Base-by-base conservation (phyloP, 805 yeast genomes). In the Cyberlindnera saturnus region DNA sequence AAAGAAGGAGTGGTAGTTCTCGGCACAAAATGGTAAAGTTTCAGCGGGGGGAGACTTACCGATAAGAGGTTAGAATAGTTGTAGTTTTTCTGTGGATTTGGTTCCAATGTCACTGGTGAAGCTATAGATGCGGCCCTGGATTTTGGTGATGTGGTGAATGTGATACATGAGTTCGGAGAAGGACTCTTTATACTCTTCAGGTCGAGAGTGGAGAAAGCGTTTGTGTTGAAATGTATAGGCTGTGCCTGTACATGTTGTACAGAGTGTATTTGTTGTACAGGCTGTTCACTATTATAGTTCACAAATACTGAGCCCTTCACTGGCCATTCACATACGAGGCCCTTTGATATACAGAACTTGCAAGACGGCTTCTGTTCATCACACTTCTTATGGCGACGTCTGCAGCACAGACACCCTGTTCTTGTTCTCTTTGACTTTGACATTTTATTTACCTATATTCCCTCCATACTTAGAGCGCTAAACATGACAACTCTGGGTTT, bases 371-470 rank as follows among this genome's bases (percentile, higher is more conserved):
- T 50, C 14, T 34, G 26, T 33, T 47, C 51, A 32, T 47, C 53
- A 34, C 53, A 50, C 35, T 47, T 47, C 43, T 45, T 47, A 31
- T 47, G 51, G 14, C 49, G 43, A 3, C 46, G 30, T 36, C 53
- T 43, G 44, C 53, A 50, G 20, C 47, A 44, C 9, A 50, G 41
- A 34, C 53, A 50, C 13, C 53, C 53, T 1, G 48, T 45, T 30
- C 53, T 38, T 17, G 51, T 43, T 40, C 52, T 46, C 38, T 33
- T 49, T 3, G 44, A 18, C 33, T 42, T 44, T 7, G 43, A 14
- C 34, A 31, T 38, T 17, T 14, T 31, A 14, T 31, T 14, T 23
- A 23, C 28, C 28, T 23, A 10, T 23, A 23, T 2, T 1, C 28
- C 11, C 11, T 13, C 28, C 11, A 9, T 23, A 6, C 28, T 23